Evolutionary conservation across 2,329 filamentous ascomycete species (phyloP).

Genomic region (Colletotrichum camelliae): DNA sequence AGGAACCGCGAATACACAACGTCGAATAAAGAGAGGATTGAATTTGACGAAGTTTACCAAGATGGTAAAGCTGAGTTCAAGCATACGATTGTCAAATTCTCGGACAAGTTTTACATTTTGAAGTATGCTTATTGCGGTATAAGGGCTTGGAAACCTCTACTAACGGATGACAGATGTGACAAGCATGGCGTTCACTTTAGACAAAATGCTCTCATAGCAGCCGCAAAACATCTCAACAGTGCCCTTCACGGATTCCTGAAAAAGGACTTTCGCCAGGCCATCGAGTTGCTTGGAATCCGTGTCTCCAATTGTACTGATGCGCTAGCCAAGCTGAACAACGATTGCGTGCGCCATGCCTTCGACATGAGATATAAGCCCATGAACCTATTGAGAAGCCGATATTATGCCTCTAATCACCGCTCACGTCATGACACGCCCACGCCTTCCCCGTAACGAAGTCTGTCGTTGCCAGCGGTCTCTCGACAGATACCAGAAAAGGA

Average conservation of each 20-base stretch:
- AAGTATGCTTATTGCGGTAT: background rate
- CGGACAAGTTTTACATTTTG: conserved; percentile 22
- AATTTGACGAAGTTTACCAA: conserved; percentile 25
- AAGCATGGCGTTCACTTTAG: conserved; percentile 25
- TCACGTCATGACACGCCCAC: background rate
- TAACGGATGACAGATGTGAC: conserved; percentile 6
- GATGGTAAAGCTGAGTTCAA: conserved; percentile 23
- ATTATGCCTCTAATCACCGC: conserved; percentile 6
- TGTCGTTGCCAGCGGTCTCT: background rate
- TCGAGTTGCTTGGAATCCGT: conserved; percentile 17
- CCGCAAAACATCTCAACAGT: conserved; percentile 23
- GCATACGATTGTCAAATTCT: conserved; percentile 22
- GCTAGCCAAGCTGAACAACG: conserved; percentile 18
- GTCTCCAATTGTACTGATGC: conserved; percentile 20
- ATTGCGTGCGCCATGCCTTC: conserved; percentile 10
- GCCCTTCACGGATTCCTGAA: conserved; percentile 4
- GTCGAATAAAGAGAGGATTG: background rate
- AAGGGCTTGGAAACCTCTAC: background rate
- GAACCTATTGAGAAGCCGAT: conserved; percentile 13
- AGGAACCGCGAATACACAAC: too few species aligned
- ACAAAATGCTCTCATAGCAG: conserved; percentile 13
- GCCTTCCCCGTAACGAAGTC: background rate
- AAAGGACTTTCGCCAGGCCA: conserved; percentile 5
- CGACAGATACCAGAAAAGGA: background rate
- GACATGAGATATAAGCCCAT: conserved; percentile 20